Base-by-base conservation (phyloP, 2,329 filamentous ascomycete genomes). In the Hypoxylon sp. region DNA sequence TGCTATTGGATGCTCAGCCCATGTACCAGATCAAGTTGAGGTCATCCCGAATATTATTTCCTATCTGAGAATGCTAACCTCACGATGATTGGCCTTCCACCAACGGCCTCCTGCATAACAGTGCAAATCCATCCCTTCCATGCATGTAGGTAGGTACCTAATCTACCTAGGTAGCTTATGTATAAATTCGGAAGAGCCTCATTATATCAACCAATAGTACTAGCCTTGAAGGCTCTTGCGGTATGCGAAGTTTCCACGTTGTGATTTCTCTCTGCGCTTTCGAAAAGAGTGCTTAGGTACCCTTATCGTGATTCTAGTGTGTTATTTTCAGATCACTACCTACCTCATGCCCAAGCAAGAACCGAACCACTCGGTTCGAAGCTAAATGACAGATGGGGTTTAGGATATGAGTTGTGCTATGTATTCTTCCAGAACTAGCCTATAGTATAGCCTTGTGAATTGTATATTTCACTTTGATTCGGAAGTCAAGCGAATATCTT, bases 291-390 rank as follows among this genome's bases (percentile, higher is more conserved):
- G n/a, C n/a, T 43, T 9, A 3, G 17, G 1, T 19, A 30, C 28
- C 38, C 2, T 43, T 9, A 1, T 43, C 28, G 38, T 43, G 17
- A 43, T 10, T 11, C 38, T 7, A 43, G 38, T 17, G 17, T 9
- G 38, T 21, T 13, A 43, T 21, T 17, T 19, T 21, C 2, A 49
- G 13, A 6, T 5, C 11, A 32, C 9, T 25, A 32, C 9, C n/a
- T 9, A 14, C 9, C 28, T 30, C n/a, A 11, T 7, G 17, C 30
- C 28, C 10, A 43, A 38, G 9, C 14, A 11, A 46, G n/a, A 1
- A 17, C 28, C 23, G 13, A 25, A 28, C 30, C 21, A 10, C 45
- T 63, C 60, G 51, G 45, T 51, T 63, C 11, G 32, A 30, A 62
- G 41, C 59, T 43, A 50, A 55, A 55, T 2, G 21, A 3, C 34